These are phyloP conservation scores for Trametes hirsuta DNA, from an alignment of 1,284 basidiomycete species.

Conservation along the genomic window DNA sequence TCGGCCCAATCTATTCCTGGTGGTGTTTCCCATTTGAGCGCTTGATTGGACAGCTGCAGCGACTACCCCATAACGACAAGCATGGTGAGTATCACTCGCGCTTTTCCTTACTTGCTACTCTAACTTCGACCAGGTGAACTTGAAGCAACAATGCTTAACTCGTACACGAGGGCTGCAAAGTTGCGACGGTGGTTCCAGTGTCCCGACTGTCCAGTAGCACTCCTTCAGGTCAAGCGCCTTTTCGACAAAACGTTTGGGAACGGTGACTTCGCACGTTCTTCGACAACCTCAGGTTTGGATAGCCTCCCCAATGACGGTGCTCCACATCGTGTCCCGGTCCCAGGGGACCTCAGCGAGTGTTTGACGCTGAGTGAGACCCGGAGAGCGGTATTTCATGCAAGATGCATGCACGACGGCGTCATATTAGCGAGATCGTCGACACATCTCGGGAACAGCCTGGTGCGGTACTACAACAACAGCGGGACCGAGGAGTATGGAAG, in stretches of 20 bases:
- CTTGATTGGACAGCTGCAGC: constrained; percentile 31
- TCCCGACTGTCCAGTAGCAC: constrained; percentile 1
- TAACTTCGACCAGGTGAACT: not conserved
- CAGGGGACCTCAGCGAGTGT: no score
- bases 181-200: constrained; percentile 2
- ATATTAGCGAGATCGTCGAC: not conserved
- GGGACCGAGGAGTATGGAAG: not conserved
- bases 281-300: no score
- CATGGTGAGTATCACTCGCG: not conserved
- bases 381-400: no score
- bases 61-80: constrained; percentile 7
- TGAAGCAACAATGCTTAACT: constrained; percentile 2
- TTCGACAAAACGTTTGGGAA: no score
- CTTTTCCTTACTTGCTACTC: no score
- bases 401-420: no score
- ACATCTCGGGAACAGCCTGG: constrained; percentile 6
- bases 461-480: not conserved
- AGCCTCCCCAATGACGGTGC: no score
- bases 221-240: not conserved
- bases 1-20: constrained; percentile 40
- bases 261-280: no score
- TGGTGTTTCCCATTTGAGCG: constrained; percentile 42
- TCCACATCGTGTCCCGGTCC: no score
- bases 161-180: not conserved
- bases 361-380: no score